Base-by-base conservation (phyloP, 164 flowering plant genomes). In the Vitis rupestris region DNA sequence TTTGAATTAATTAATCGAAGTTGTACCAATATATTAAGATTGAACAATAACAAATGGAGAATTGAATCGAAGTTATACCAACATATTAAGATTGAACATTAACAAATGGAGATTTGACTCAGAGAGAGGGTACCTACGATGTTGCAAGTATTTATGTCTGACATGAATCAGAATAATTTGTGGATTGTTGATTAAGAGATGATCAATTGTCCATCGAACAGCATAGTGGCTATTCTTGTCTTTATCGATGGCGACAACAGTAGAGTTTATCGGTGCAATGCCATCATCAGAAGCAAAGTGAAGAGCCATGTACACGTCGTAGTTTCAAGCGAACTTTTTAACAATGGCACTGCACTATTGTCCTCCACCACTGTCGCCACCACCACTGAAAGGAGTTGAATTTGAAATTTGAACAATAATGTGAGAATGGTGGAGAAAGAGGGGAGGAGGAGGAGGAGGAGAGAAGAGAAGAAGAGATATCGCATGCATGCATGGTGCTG, bases 171-270 rank as follows among this genome's bases (percentile, higher is more conserved):
- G 79, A 11, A 76, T 59, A 66, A 89, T 51, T 55, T 63, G 44
- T 0, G 78, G 72, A 31, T 76, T 75, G 59, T 29, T 66, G 44
- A 17, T 17, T 15, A 78, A 16, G 1, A 87, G 82, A 67, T 80
- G 74, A 47, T 89, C 88, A 0, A 82, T 71, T 3, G 87, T 84
- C 90, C 88, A 89, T 57, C 81, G 82, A 10, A 86, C 83, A 6
- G 93, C 93, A 31, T 69, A 70, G 1, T 69, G 82, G 74, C 89
- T 84, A 65, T 82, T 84, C 81, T 87, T 89, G 79, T 84, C 88
- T 59, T 76, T 84, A 59, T 87, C 88, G 31, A 86, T 70, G 15
- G 88, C 93, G 9, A 87, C 88, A 15, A 75, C 84, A 3, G 79
- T 80, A 61, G 78, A 10, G 63, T 68, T 69, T 4, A 27, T 12